phyloP scores from a whole-genome alignment of 2,329 filamentous ascomycete species.

The Chaetomiaceae sp. region DNA sequence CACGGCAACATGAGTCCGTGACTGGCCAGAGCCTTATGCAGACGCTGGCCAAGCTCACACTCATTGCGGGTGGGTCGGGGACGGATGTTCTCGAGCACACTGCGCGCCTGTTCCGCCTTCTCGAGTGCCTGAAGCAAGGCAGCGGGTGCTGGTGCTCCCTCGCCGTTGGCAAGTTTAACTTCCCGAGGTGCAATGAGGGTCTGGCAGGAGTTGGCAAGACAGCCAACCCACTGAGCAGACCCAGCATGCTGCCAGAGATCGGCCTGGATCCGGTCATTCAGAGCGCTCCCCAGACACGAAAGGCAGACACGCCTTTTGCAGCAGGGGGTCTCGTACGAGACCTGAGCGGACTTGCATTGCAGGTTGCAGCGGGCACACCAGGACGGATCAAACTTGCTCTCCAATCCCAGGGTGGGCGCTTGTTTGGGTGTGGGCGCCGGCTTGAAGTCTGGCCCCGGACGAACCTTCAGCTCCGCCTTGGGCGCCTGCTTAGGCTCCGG shows the following conservation, averaged over 20 bases:
- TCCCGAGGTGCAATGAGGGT: not conserved
- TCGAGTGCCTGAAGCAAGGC: not conserved
- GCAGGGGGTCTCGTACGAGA: not conserved
- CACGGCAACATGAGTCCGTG: not conserved
- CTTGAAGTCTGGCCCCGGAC: too few species aligned
- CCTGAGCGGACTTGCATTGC: not conserved
- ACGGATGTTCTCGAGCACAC: not conserved
- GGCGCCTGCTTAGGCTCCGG: too few species aligned
- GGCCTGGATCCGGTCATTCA: not conserved
- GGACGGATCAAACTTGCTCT: not conserved
- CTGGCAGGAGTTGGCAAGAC: conserved; percentile 1
- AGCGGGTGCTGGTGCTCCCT: not conserved
- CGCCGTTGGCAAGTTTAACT: not conserved
- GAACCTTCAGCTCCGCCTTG: too few species aligned
- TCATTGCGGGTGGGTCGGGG: not conserved
- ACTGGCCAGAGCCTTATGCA: conserved; percentile 1
- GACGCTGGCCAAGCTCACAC: not conserved
- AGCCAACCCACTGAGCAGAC: not conserved
- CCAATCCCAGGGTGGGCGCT: not conserved
- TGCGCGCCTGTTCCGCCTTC: not conserved
- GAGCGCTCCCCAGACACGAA: not conserved
- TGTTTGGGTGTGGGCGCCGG: too few species aligned
- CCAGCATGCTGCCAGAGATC: conserved; percentile 1
- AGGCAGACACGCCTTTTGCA: not conserved
- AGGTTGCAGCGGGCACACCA: not conserved